Evolutionary conservation across 2,329 filamentous ascomycete genomes (phyloP), one percentile per base, ranked within the genome.

Genomic region (Aureobasidium sp.): DNA sequence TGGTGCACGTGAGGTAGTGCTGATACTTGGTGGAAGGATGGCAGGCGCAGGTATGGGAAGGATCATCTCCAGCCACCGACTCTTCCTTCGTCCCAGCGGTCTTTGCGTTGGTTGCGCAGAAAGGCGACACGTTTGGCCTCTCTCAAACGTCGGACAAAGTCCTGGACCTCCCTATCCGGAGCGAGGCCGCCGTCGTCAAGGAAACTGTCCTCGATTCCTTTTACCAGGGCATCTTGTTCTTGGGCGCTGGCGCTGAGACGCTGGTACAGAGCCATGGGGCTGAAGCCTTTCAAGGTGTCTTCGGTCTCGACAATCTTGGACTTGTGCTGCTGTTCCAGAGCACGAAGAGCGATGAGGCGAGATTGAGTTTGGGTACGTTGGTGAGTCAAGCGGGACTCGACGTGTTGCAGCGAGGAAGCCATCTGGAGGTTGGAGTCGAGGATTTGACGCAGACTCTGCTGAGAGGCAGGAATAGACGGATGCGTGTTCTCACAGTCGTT

Each of bases 11-110:
- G 21, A 2, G 4, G 9, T 42, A 11, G 38, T 13, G 38, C 4
- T 42, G 38, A 21, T 27, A 27, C 3, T 9, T n/a, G 13, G 6
- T 46, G 43, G 29, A 31, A 15, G n/a, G 3, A 21, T 33, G 29
- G 29, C 27, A n/a, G 29, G 25, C 2, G 9, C 6, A 10, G 10
- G 4, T 8, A n/a, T 17, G 8, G 2, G n/a, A n/a, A 23, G 6
- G 10, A 0, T 84, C 77, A 93, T 69, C 93, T 83, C 94, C 94
- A 97, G 0, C 94, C 94, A 11, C 93, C 93, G 35, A 97, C 93
- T 66, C 93, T 81, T 25, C 93, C 91, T 74, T 97, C 93, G 71
- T 97, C 94, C 94, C 94, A 97, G 67, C 94, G 82, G 68, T 91
- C 88, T 74, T 92, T 95, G 65, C 90, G 83, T 77, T 97, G 94